phyloP scores from a whole-genome alignment of 2,329 filamentous ascomycete genomes.

The Fusarium ambrosium region DNA sequence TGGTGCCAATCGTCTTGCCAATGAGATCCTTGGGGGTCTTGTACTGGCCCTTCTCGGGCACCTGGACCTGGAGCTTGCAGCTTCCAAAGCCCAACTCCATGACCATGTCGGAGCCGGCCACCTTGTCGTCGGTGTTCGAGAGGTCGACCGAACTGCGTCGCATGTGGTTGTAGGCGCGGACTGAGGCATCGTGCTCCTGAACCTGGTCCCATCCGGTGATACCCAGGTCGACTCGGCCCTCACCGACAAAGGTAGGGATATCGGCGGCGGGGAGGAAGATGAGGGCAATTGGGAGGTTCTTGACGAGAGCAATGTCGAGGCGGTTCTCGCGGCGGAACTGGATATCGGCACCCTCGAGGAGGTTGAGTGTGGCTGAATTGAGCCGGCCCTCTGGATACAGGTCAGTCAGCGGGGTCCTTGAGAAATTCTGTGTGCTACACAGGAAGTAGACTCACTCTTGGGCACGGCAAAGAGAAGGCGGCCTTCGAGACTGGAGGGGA shows the following conservation, averaged over 20 bases:
- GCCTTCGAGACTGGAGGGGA: constrained; percentile 79
- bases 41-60: constrained; percentile 86
- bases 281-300: constrained; percentile 95
- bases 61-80: constrained; percentile 97
- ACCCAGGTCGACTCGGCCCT: constrained; percentile 92
- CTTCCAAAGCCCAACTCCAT: constrained; percentile 91
- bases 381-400: constrained; percentile 83
- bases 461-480: constrained; percentile 97
- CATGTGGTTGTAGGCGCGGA: constrained; percentile 63
- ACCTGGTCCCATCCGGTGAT: constrained; percentile 97
- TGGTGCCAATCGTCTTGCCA: constrained; percentile 94
- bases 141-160: constrained; percentile 58
- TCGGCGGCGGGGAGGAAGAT: constrained; percentile 97
- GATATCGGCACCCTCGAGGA: constrained; percentile 93
- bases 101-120: constrained; percentile 82
- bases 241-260: constrained; percentile 96
- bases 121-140: constrained; percentile 54
- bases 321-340: constrained; percentile 96
- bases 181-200: constrained; percentile 83
- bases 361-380: constrained; percentile 87
- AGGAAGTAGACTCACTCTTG: constrained; percentile 79
- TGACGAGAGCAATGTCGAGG: constrained; percentile 96
- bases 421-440: background rate
- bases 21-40: constrained; percentile 80
- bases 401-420: constrained; percentile 33